A percentile compares a stretch with the other conserved stretches of the same genome.
These are phyloP conservation scores for Naegleria lovaniensis DNA, from an alignment of 208 protist species.

Conservation along the genomic window DNA sequence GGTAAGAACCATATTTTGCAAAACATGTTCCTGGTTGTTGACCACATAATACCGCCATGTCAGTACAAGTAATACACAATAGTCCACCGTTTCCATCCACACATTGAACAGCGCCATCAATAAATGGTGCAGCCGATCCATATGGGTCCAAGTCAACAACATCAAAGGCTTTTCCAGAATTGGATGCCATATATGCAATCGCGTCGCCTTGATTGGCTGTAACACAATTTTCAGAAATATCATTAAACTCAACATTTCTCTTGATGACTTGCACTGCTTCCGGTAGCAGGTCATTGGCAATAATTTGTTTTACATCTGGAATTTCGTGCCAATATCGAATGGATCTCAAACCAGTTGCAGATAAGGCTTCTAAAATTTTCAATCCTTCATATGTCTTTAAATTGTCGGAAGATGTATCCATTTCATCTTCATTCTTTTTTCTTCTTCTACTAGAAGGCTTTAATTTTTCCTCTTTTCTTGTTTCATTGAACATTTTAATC, in stretches of 20 bases:
- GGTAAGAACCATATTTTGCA: constrained; percentile 90
- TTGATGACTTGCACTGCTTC: constrained; percentile 88
- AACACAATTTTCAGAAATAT: constrained; percentile 60
- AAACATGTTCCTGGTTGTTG: constrained; percentile 91
- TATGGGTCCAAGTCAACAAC: constrained; percentile 99
- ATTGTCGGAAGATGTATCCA: not conserved
- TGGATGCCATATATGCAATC: constrained; percentile 56
- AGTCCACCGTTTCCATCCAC: constrained; percentile 88
- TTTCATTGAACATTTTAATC: constrained; percentile 70
- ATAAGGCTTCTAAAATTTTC: constrained; percentile 92
- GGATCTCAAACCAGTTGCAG: constrained; percentile 91
- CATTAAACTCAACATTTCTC: constrained; percentile 90
- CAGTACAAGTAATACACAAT: constrained; percentile 96
- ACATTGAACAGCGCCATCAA: constrained; percentile 89
- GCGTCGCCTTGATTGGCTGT: constrained; percentile 83
- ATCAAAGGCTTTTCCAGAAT: constrained; percentile 71
- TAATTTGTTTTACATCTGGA: constrained; percentile 81
- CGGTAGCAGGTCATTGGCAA: constrained; percentile 93
- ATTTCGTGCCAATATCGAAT: constrained; percentile 96
- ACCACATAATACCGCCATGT: constrained; percentile 93
- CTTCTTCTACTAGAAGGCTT: constrained; percentile 57
- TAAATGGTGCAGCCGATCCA: constrained; percentile 90
- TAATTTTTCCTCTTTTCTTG: constrained; percentile 49
- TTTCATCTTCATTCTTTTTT: constrained; percentile 22
- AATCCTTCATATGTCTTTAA: constrained; percentile 53